These are phyloP conservation scores for Nannizziopsis barbatae DNA, from an alignment of 2,329 filamentous ascomycete genomes.

Conservation along the genomic window DNA sequence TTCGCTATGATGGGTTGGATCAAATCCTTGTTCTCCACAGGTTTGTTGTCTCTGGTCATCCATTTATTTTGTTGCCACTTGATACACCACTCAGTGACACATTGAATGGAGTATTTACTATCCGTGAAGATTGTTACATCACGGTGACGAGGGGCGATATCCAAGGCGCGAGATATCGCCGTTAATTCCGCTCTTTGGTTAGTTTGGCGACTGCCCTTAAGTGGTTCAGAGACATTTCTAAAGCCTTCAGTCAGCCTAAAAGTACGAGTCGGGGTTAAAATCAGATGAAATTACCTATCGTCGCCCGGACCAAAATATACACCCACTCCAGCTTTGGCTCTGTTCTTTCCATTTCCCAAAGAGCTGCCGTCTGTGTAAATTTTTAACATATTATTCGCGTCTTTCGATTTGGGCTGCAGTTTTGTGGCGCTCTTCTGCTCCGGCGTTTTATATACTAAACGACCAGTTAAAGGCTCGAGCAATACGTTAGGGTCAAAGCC, in stretches of 20 bases:
- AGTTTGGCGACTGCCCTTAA: conserved; percentile 65
- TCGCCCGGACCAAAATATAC: conserved; percentile 54
- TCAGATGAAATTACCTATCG: conserved; percentile 34
- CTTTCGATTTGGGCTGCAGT: conserved; percentile 29
- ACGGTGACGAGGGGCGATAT: conserved; percentile 57
- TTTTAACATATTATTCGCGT: conserved; percentile 41
- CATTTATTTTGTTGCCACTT: conserved; percentile 69
- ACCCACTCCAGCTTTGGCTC: conserved; percentile 50
- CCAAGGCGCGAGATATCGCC: conserved; percentile 71
- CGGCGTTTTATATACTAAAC: conserved; percentile 45
- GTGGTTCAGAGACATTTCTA: conserved; percentile 63
- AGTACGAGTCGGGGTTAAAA: conserved; percentile 11
- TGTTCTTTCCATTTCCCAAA: conserved; percentile 45
- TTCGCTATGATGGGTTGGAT: conserved; percentile 59
- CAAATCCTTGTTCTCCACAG: conserved; percentile 79
- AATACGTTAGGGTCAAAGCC: conserved; percentile 50
- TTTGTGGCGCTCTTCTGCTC: conserved; percentile 41
- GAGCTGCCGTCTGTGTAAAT: conserved; percentile 57
- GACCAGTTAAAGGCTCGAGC: conserved; percentile 44
- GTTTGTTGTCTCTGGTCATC: conserved; percentile 57
- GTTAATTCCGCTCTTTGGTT: conserved; percentile 95
- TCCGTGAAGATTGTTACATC: conserved; percentile 74
- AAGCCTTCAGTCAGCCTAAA: not conserved
- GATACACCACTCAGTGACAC: conserved; percentile 69
- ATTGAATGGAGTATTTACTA: conserved; percentile 82